A percentile compares a stretch with the other conserved stretches of the same genome.
These are phyloP conservation scores for Aspergillus fumigatiaffinis DNA, from an alignment of 2,329 filamentous ascomycete genomes.

Conservation along the genomic window DNA sequence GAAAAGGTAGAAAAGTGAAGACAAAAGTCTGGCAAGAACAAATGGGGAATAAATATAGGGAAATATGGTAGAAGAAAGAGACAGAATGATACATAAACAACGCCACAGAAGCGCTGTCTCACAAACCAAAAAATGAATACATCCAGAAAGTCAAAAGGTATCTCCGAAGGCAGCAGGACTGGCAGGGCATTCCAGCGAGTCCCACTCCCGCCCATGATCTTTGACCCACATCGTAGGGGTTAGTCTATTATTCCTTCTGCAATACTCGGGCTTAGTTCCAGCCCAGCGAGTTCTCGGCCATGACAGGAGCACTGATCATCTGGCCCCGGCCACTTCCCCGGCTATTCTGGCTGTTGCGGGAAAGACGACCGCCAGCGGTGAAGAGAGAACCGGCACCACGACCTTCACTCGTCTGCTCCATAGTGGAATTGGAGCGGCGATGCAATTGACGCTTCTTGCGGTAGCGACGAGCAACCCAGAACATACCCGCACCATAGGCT, in stretches of 20 bases:
- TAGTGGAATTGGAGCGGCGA: constrained; percentile 69
- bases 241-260: constrained; percentile 12
- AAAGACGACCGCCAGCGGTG: constrained; percentile 43
- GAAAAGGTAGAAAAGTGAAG: constrained; percentile 6
- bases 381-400: constrained; percentile 39
- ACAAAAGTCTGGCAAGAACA: constrained; percentile 18
- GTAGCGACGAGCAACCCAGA: constrained; percentile 85
- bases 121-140: constrained; percentile 16
- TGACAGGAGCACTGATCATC: constrained; percentile 83
- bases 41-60: constrained; percentile 34
- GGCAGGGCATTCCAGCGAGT: not conserved
- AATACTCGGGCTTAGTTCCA: constrained; percentile 67
- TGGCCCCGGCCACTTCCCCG: constrained; percentile 64
- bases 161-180: constrained; percentile 5
- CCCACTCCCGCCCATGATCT: constrained; percentile 13
- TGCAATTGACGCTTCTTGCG: constrained; percentile 78
- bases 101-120: constrained; percentile 5
- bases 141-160: constrained; percentile 22
- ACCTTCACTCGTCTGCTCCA: constrained; percentile 65
- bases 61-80: constrained; percentile 20
- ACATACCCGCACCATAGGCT: constrained; percentile 92
- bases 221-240: constrained; percentile 13
- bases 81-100: constrained; percentile 13
- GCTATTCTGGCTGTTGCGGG: constrained; percentile 57
- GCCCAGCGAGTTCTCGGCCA: constrained; percentile 89